Base-by-base conservation (phyloP, 1,284 basidiomycete genomes). In the Rhodotorula sp. region DNA sequence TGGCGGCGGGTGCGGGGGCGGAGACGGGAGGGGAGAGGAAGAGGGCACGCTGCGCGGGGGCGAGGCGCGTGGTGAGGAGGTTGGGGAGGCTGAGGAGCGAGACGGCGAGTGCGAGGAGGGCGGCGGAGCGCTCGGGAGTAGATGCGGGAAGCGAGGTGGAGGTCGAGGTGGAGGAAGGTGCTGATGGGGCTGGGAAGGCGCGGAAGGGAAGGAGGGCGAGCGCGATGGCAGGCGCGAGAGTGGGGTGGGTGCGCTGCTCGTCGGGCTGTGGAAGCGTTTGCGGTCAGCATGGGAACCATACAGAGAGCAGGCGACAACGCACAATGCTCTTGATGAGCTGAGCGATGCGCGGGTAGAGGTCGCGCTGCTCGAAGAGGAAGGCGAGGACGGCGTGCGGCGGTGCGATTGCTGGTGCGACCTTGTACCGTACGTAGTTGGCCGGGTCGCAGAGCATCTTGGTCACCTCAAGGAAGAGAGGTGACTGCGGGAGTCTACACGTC, bases 171-270 rank as follows among this genome's bases (percentile, higher is more conserved):
- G 34, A 34, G 34, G 34, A 61, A 7, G 61, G 17, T 16, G 67
- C 4, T 3, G 52, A 10, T 17, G 46, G 89, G 81, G 1, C 87
- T 87, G 58, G 10, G 87, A 84, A 64, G 90, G 72, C 44, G 27
- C 72, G 66, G 59, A 77, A 61, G 0, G 77, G 73, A 49, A 81
- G 59, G 85, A 80, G 61, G 78, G 81, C 19, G 79, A 80, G 81
- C 70, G 52, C 86, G 60, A 83, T 79, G 7, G 87, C 72, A 0
- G 82, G 80, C 0, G 86, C 83, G 0, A 88, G 81, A 23, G 72
- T 63, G 0, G 85, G 82, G 4, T 80, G 77, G 1, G 75, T 69
- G 68, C 80, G 81, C 4, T 80, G 77, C 58, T 83, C 80, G 0
- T 84, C 46, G 13, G 86, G 85, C 87, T 88, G 74, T 17, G 58